Percentiles rank a stretch among this genome's conserved stretches.
These are phyloP conservation scores for Crithidia sp. DNA, from an alignment of 208 protist species.

Conservation along the genomic window DNA sequence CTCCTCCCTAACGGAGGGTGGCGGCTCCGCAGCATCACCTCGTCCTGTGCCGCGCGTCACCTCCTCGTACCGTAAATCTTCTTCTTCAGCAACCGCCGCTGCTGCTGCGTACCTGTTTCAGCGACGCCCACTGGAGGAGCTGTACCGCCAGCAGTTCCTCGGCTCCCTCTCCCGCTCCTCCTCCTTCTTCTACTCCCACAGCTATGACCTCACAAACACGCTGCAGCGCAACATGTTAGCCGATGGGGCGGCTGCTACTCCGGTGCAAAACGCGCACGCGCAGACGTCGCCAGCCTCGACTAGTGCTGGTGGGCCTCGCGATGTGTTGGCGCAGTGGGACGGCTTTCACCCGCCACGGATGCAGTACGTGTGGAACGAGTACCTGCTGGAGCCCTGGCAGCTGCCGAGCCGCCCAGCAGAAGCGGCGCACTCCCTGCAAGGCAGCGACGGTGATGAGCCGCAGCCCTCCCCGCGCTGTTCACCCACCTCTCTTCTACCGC, in stretches of 20 bases:
- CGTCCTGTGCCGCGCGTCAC: neutral
- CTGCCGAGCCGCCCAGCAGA: neutral
- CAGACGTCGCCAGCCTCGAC: neutral
- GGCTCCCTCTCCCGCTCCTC: slow-evolving; percentile 53
- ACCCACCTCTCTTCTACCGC: neutral
- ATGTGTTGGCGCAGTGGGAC: neutral
- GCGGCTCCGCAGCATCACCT: neutral
- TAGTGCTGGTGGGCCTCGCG: no score
- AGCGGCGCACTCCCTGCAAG: no score
- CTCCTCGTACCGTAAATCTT: neutral
- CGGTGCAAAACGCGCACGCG: neutral
- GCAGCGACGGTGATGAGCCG: no score
- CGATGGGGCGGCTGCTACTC: neutral
- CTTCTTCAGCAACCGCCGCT: slow-evolving; percentile 8
- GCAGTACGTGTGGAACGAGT: slow-evolving; percentile 91
- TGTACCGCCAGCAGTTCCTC: slow-evolving; percentile 82
- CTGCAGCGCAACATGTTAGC: slow-evolving; percentile 94
- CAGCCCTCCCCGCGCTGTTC: neutral
- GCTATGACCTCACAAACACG: slow-evolving; percentile 95
- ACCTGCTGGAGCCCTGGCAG: slow-evolving; percentile 67
- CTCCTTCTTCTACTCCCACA: slow-evolving; percentile 96
- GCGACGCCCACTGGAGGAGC: slow-evolving; percentile 42
- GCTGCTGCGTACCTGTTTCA: slow-evolving; percentile 30
- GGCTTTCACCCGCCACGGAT: slow-evolving; percentile 22
- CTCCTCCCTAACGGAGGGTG: neutral